Conservation (phyloP, 345 rosid species). For the Euphorbia tirucalli region DNA sequence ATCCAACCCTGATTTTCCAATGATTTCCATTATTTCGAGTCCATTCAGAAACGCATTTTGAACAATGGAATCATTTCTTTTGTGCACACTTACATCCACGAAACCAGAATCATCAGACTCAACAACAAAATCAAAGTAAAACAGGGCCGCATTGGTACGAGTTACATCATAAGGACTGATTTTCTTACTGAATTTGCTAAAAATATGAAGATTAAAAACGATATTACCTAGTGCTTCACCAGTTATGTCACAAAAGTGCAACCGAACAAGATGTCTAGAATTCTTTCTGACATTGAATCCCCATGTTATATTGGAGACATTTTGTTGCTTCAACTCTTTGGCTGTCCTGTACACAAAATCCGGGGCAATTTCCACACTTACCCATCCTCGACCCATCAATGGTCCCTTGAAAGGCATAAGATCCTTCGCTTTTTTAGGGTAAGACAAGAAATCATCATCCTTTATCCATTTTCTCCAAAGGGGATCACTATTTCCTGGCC, state of each 20-base stretch:
- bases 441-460: slow-evolving; percentile 31
- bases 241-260: slow-evolving; percentile 53
- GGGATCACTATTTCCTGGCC: slow-evolving; percentile 26
- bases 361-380: slow-evolving; percentile 34
- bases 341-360: slow-evolving; percentile 43
- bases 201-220: slow-evolving; percentile 38
- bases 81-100: slow-evolving; percentile 35
- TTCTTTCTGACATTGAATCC: slow-evolving; percentile 36
- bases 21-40: slow-evolving; percentile 49
- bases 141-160: slow-evolving; percentile 19
- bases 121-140: slow-evolving; percentile 41
- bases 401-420: background rate
- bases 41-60: slow-evolving; percentile 44
- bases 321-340: slow-evolving; percentile 18
- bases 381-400: rapidly evolving
- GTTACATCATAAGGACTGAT: slow-evolving; percentile 10
- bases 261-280: slow-evolving; percentile 39
- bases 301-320: slow-evolving; percentile 43
- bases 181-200: slow-evolving; percentile 7
- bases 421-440: slow-evolving; percentile 21
- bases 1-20: slow-evolving; percentile 13
- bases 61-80: rapidly evolving
- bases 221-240: background rate
- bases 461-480: slow-evolving; percentile 47
- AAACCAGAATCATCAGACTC: slow-evolving; percentile 41